phyloP scores from a whole-genome alignment of 1,139 yeast genomes.

The Yamadazyma taylorii region DNA sequence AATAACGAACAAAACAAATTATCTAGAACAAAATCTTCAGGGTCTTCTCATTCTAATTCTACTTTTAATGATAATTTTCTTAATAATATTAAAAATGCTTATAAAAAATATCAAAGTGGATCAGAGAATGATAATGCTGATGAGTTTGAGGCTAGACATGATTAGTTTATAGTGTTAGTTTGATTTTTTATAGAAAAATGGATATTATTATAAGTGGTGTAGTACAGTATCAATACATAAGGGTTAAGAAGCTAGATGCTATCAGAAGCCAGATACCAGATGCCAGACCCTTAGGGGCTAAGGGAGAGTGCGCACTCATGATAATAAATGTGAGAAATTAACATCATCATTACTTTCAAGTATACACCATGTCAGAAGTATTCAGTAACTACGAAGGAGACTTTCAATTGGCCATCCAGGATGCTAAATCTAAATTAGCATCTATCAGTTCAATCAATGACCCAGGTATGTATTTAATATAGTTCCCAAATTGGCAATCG shows the following conservation, averaged over 20 bases:
- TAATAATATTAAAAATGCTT: conserved; percentile 54
- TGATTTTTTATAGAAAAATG: not conserved
- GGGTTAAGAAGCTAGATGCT: no score
- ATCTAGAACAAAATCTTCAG: conserved; percentile 33
- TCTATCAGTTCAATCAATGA: conserved; percentile 49
- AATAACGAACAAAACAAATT: conserved; percentile 25
- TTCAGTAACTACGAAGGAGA: conserved; percentile 73
- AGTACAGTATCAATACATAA: no score
- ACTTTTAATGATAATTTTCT: conserved; percentile 43
- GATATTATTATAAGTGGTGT: no score
- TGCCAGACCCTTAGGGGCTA: no score
- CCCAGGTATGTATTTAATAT: conserved; percentile 50
- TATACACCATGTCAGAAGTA: conserved; percentile 52
- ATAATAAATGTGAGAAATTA: not conserved
- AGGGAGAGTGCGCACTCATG: not conserved
- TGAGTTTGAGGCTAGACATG: conserved; percentile 51
- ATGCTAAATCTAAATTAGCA: conserved; percentile 64
- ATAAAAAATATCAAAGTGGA: conserved; percentile 41
- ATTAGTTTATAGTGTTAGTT: not conserved
- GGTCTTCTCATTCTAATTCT: conserved; percentile 33
- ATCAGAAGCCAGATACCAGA: no score
- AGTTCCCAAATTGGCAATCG: no score
- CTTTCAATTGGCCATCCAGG: conserved; percentile 68
- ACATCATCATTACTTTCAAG: not conserved
- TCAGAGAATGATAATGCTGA: conserved; percentile 47